Percentiles rank a stretch among this genome's conserved stretches.
Conservation (phyloP, 2,329 filamentous ascomycete genomes). For the Penicillium nordicum region DNA sequence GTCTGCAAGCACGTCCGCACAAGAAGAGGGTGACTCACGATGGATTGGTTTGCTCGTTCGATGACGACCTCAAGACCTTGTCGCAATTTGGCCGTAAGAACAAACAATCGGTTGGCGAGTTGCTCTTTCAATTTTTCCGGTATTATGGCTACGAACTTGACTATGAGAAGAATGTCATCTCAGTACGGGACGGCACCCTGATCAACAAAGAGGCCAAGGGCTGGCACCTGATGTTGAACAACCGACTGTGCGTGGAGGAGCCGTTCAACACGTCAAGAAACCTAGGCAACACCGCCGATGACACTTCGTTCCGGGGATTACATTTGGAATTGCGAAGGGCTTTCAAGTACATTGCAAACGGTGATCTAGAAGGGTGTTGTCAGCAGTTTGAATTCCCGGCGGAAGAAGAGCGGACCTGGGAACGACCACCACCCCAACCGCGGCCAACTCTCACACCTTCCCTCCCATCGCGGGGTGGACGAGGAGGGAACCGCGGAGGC, state of each 20-base stretch:
- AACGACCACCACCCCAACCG: slow-evolving; percentile 55
- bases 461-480: slow-evolving; percentile 46
- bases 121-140: slow-evolving; percentile 94
- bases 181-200: slow-evolving; percentile 75
- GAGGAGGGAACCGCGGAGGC: slow-evolving; percentile 49
- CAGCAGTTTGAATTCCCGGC: slow-evolving; percentile 85
- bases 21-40: slow-evolving; percentile 60
- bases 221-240: slow-evolving; percentile 77
- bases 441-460: slow-evolving; percentile 51
- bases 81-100: slow-evolving; percentile 73
- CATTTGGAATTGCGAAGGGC: slow-evolving; percentile 86
- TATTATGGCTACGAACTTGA: slow-evolving; percentile 93
- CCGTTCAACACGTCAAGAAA: slow-evolving; percentile 90
- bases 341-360: slow-evolving; percentile 75
- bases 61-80: slow-evolving; percentile 76
- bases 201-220: slow-evolving; percentile 80
- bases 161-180: slow-evolving; percentile 79
- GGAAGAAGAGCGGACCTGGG: slow-evolving; percentile 64
- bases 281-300: slow-evolving; percentile 92
- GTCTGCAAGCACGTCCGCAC: slow-evolving; percentile 71
- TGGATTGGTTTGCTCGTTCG: slow-evolving; percentile 72
- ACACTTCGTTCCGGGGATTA: slow-evolving; percentile 86
- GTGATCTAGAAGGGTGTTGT: slow-evolving; percentile 77
- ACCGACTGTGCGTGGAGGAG: slow-evolving; percentile 90
- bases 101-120: slow-evolving; percentile 73